These are phyloP conservation scores for Metarhizium guizhouense DNA, from an alignment of 2,329 filamentous ascomycete genomes.

Conservation along the genomic window DNA sequence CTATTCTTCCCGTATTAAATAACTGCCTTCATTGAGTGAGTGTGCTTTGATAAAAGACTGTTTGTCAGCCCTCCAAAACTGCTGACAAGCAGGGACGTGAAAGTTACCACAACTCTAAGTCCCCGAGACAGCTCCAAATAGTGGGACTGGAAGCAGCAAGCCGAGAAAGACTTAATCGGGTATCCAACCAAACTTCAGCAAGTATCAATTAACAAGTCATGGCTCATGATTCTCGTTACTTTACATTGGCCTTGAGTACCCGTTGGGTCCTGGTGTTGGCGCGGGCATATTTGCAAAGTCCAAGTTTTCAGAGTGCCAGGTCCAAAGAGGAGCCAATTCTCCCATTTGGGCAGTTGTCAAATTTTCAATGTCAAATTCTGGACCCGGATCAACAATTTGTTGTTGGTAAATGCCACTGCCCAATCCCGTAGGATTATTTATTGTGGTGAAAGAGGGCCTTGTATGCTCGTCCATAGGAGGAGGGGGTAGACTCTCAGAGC, in stretches of 20 bases:
- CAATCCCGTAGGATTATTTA: background rate
- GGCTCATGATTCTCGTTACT: background rate
- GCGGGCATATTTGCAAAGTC: constrained; percentile 5
- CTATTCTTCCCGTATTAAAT: background rate
- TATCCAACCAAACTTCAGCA: background rate
- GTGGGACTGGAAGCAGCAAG: no score
- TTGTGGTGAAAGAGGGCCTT: background rate
- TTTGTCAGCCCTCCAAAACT: no score
- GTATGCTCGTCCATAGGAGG: background rate
- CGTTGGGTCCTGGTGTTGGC: background rate
- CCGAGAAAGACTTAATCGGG: background rate
- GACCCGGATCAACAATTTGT: background rate
- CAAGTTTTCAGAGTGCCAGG: constrained; percentile 15
- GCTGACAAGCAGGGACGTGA: no score
- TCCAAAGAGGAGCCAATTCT: constrained; percentile 15
- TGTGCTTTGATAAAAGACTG: no score
- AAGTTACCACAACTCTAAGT: no score
- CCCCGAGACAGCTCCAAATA: no score
- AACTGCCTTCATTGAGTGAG: no score
- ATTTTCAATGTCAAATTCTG: constrained; percentile 12
- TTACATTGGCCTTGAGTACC: background rate
- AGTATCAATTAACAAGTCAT: background rate
- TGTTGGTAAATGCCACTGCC: background rate
- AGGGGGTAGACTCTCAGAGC: background rate
- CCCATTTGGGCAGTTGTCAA: constrained; percentile 14